phyloP scores from a whole-genome alignment of 1,139 yeast genomes.

The Casaregolazyma suthepensis region DNA sequence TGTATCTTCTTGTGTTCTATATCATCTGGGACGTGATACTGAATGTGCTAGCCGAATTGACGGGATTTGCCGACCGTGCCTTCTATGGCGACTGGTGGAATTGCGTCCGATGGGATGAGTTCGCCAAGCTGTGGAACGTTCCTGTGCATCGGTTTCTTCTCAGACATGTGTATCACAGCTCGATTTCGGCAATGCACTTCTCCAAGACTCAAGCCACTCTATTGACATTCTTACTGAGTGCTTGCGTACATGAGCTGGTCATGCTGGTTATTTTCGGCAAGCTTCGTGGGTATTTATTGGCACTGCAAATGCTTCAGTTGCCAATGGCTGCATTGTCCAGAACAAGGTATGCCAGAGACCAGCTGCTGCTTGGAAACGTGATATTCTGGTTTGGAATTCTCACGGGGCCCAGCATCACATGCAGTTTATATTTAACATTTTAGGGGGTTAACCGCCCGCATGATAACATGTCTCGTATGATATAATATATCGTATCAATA shows the following conservation, averaged over 20 bases:
- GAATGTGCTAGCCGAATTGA: constrained; percentile 82
- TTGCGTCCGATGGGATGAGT: constrained; percentile 88
- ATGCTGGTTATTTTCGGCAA: constrained; percentile 84
- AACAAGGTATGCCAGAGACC: constrained; percentile 41
- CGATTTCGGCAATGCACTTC: constrained; percentile 68
- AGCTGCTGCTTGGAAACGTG: constrained; percentile 64
- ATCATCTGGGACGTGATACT: constrained; percentile 92
- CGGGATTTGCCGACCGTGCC: constrained; percentile 80
- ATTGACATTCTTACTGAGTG: constrained; percentile 74
- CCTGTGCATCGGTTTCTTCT: constrained; percentile 90
- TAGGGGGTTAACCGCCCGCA: no score
- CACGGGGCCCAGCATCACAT: constrained; percentile 83
- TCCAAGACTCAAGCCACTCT: constrained; percentile 65
- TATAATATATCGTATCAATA: no score
- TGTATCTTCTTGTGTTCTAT: constrained; percentile 75
- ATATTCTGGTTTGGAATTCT: constrained; percentile 91
- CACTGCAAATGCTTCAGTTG: constrained; percentile 74
- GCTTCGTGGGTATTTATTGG: constrained; percentile 70
- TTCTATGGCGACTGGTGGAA: constrained; percentile 99
- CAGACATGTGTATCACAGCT: constrained; percentile 90
- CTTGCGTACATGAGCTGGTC: constrained; percentile 82
- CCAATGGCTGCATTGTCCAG: constrained; percentile 37
- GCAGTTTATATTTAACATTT: constrained; percentile 76
- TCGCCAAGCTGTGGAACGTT: constrained; percentile 88
- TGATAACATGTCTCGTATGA: no score